Percentiles rank a stretch among this genome's conserved stretches.
Conservation (phyloP, 2,329 filamentous ascomycete species). For the Ramularia endophylla region DNA sequence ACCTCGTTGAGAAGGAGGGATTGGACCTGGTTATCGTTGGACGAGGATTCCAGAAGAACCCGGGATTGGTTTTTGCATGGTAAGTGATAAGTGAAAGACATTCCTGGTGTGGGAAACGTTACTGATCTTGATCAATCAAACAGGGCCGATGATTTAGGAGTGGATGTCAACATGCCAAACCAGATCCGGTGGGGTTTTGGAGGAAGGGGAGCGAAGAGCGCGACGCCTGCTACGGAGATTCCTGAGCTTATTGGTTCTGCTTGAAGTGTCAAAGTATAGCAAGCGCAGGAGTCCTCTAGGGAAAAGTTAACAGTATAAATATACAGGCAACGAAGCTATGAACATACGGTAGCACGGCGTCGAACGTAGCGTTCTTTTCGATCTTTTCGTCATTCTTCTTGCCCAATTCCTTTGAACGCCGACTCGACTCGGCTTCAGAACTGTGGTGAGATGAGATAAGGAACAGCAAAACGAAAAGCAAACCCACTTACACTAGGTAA, state of each 20-base stretch:
- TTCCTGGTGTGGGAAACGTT: slow-evolving; percentile 31
- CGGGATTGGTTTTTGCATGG: slow-evolving; percentile 55
- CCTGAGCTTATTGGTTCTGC: slow-evolving; percentile 4
- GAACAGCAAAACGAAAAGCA: too few species aligned
- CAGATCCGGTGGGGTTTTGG: slow-evolving; percentile 61
- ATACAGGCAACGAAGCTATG: too few species aligned
- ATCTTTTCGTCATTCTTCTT: too few species aligned
- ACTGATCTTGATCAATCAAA: slow-evolving; percentile 61
- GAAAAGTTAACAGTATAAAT: too few species aligned
- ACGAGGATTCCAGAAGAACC: slow-evolving; percentile 74
- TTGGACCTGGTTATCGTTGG: slow-evolving; percentile 69
- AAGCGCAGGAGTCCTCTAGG: too few species aligned
- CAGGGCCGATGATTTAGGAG: slow-evolving; percentile 65
- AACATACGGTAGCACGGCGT: too few species aligned
- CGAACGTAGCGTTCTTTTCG: too few species aligned
- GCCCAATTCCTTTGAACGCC: too few species aligned
- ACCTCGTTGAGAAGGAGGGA: slow-evolving; percentile 45
- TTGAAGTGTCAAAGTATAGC: too few species aligned
- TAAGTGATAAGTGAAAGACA: slow-evolving; percentile 21
- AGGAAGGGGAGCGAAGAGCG: slow-evolving; percentile 33
- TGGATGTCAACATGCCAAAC: slow-evolving; percentile 65
- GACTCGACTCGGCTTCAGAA: too few species aligned
- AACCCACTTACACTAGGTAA: too few species aligned
- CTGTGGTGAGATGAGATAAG: too few species aligned
- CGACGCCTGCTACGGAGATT: slow-evolving; percentile 1